A percentile compares a stretch with the other conserved stretches of the same genome.
phyloP scores from a whole-genome alignment of 1,139 yeast species.

The Yamadazyma spencermartinsiae region DNA sequence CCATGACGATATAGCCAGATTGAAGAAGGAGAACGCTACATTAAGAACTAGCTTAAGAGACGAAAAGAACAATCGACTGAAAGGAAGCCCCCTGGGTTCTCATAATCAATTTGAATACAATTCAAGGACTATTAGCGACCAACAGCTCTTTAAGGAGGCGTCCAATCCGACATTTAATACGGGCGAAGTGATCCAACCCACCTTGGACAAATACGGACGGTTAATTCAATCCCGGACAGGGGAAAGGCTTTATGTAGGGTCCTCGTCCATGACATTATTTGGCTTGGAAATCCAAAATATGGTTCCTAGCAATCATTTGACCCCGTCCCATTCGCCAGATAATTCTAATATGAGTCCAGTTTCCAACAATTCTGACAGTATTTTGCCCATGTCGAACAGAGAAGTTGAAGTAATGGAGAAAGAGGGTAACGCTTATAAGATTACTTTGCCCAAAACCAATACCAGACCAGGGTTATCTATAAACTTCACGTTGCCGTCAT shows the following conservation, averaged over 20 bases:
- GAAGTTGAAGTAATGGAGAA: conserved; percentile 57
- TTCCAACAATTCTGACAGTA: conserved; percentile 8
- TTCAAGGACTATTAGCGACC: conserved; percentile 16
- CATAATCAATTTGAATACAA: conserved; percentile 16
- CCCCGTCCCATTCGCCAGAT: conserved; percentile 10
- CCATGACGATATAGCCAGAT: conserved; percentile 63
- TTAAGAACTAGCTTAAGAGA: conserved; percentile 48
- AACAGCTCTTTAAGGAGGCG: conserved; percentile 14
- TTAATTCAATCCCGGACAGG: conserved; percentile 73
- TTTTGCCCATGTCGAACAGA: conserved; percentile 20
- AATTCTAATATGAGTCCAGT: conserved; percentile 12
- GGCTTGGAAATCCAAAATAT: conserved; percentile 73
- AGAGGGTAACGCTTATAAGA: conserved; percentile 73
- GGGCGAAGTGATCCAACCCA: conserved; percentile 60
- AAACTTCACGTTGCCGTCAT: conserved; percentile 71
- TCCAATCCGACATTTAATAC: conserved; percentile 14
- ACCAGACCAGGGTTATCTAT: conserved; percentile 68
- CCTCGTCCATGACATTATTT: conserved; percentile 78
- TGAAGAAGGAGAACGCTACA: conserved; percentile 54
- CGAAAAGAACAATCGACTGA: conserved; percentile 20
- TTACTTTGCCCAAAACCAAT: conserved; percentile 66
- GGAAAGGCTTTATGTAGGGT: conserved; percentile 72
- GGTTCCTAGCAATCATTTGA: conserved; percentile 33
- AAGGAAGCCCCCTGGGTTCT: conserved; percentile 9
- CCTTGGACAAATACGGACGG: conserved; percentile 68